A percentile compares a stretch with the other conserved stretches of the same genome.
Conservation (phyloP, 164 flowering plant genomes). For the Tetrastigma voinierianum region DNA sequence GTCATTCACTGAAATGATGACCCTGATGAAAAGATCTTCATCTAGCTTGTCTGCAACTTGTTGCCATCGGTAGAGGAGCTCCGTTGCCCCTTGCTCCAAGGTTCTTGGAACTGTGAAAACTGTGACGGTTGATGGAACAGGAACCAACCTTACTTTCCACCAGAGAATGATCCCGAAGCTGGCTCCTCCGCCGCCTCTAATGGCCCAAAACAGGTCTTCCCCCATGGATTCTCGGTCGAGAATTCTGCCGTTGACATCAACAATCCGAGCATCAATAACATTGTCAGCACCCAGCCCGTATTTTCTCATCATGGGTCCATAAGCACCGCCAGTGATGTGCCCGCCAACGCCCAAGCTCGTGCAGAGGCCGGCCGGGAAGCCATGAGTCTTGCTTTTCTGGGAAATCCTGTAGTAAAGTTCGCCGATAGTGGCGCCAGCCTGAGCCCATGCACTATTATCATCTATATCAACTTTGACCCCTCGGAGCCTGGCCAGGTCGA, state of each 20-base stretch:
- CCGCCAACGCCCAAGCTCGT: constrained; percentile 39
- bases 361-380: constrained; percentile 43
- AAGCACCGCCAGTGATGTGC: constrained; percentile 46
- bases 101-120: constrained; percentile 20
- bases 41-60: constrained; percentile 17
- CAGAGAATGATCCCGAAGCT: constrained; percentile 24
- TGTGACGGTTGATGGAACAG: constrained; percentile 23
- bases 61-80: constrained; percentile 20
- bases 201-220: constrained; percentile 35
- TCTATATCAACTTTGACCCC: constrained; percentile 21
- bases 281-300: constrained; percentile 45
- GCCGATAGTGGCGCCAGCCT: constrained; percentile 55
- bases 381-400: constrained; percentile 28
- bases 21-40: constrained; percentile 26
- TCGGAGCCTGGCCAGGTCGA: constrained; percentile 38
- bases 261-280: constrained; percentile 36
- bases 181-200: constrained; percentile 30
- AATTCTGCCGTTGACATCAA: constrained; percentile 26
- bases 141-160: constrained; percentile 26
- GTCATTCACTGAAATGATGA: constrained; percentile 10
- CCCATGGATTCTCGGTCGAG: constrained; percentile 28
- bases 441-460: constrained; percentile 35
- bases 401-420: constrained; percentile 41
- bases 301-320: constrained; percentile 47
- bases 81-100: constrained; percentile 15